Base-by-base conservation (phyloP, 441 rosid genomes). In the Codiaeum variegatum region DNA sequence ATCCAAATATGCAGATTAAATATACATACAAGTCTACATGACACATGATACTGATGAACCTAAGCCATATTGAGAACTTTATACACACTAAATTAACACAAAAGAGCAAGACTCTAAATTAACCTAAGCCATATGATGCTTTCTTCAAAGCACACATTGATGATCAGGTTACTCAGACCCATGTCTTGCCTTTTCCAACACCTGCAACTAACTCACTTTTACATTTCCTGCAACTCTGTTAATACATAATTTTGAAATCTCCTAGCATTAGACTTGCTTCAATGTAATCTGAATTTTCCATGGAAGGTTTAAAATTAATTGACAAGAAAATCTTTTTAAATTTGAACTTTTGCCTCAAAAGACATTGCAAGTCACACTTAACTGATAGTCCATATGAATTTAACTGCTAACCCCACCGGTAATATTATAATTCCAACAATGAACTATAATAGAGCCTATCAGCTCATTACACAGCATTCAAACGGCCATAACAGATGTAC, bases 201-300 rank as follows among this genome's bases (percentile, higher is more conserved):
- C n/a, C 62, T 61, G 65, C 65, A 61, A n/a, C 65, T 31, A 61
- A n/a, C 65, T 31, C 24, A 61, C 42, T 31, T 31, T 2, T 9
- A 7, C 18, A 24, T 32, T 32, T 34, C 44, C 15, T 51, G 56
- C 56, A 59, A 59, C 23, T 15, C 65, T 16, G 24, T 18, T 7
- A 36, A 16, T 7, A 32, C 42, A 61, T 32, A 18, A 31, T 32
- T 32, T n/a, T 19, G n/a, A 6, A 32, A 19, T 32, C 65, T 8
- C 42, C 7, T n/a, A 32, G 16, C 4, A 13, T 62, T 11, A n/a
- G 34, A 62, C 42, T 62, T 34, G 2, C 46, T 62, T 62, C 6
- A 7, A 6, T 9, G 12, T 61, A 32, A 61, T 61, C 34, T 34
- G 24, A 61, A 6, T 18, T 61, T 61, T 32, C 44, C 42, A 31